Conservation (phyloP, 805 yeast genomes). For the Metschnikowia santaceciliae region DNA sequence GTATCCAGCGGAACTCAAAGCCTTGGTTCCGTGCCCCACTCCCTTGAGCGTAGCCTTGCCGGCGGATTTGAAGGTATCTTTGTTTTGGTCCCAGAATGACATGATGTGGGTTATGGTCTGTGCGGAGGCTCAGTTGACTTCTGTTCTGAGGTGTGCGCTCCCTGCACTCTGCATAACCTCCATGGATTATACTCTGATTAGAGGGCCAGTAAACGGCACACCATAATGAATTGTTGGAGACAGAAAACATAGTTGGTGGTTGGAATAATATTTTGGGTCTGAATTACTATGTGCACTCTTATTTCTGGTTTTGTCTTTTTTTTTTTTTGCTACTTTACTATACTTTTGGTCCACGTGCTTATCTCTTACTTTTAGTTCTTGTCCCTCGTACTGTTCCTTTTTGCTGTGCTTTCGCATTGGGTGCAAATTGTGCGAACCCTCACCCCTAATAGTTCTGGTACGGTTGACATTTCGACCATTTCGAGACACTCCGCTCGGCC, state of each 20-base stretch:
- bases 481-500: too few species aligned
- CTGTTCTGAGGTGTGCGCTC: background rate
- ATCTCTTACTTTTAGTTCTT: too few species aligned
- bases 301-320: too few species aligned
- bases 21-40: constrained; percentile 47
- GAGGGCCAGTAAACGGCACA: too few species aligned
- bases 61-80: constrained; percentile 47
- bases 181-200: background rate
- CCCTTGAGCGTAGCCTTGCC: constrained; percentile 48
- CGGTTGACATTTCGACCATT: too few species aligned
- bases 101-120: background rate
- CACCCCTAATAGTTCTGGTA: too few species aligned
- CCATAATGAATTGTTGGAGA: too few species aligned
- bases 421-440: background rate
- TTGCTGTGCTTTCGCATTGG: background rate
- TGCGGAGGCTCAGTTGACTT: background rate
- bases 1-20: constrained; percentile 49
- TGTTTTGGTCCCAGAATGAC: constrained; percentile 50
- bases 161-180: background rate
- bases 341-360: too few species aligned
- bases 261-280: too few species aligned
- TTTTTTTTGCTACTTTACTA: too few species aligned
- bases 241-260: too few species aligned
- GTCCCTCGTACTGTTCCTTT: background rate
- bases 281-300: too few species aligned